Conservation (phyloP, 169 alveolate genomes). For the Babesia bovis region DNA sequence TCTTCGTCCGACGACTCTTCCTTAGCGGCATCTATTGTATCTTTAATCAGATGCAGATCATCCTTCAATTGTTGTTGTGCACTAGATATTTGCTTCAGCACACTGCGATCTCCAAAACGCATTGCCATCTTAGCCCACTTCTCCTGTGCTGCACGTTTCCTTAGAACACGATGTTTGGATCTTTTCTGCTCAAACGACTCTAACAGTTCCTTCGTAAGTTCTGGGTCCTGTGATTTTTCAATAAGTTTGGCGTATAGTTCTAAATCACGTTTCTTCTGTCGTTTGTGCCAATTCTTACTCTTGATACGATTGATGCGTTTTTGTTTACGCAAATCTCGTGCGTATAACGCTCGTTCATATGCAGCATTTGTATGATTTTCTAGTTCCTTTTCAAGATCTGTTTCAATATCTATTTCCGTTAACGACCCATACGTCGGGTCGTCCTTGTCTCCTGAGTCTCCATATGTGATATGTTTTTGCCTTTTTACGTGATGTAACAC, state of each 20-base stretch:
- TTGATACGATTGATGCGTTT: constrained; percentile 73
- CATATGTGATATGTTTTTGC: constrained; percentile 33
- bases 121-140: constrained; percentile 80
- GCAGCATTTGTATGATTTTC: constrained; percentile 1
- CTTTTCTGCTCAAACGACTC: constrained; percentile 70
- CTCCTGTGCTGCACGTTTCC: constrained; percentile 71
- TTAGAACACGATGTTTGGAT: constrained; percentile 68
- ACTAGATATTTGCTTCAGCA: constrained; percentile 59
- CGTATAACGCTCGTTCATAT: constrained; percentile 56
- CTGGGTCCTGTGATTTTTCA: constrained; percentile 73
- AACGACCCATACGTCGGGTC: constrained; percentile 52
- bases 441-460: constrained; percentile 25
- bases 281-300: constrained; percentile 75
- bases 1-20: constrained; percentile 26
- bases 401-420: constrained; percentile 59
- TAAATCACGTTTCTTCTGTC: constrained; percentile 65
- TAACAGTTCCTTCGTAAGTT: constrained; percentile 70
- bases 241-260: constrained; percentile 70
- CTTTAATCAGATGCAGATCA: constrained; percentile 45
- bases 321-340: constrained; percentile 67
- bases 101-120: constrained; percentile 79
- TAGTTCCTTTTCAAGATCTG: constrained; percentile 74
- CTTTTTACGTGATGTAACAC: constrained; percentile 54
- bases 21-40: constrained; percentile 13
- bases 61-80: constrained; percentile 69